Base-by-base conservation (phyloP, 1,284 basidiomycete genomes). In the Volvariella volvacea region DNA sequence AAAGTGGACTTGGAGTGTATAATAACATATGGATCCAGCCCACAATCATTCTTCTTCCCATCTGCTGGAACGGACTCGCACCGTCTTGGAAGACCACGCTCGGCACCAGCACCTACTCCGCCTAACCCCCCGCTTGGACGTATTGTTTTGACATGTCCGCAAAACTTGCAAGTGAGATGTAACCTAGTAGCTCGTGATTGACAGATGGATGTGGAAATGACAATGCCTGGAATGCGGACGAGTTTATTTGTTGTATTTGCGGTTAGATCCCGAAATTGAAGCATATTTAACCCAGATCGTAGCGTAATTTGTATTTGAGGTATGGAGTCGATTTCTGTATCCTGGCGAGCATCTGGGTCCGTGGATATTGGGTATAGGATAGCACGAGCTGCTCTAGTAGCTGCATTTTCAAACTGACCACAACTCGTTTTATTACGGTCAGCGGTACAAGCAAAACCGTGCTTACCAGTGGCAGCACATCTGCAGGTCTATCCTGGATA, bases 171-270 rank as follows among this genome's bases (percentile, higher is more conserved):
- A 65, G 93, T 91, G 21, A 99, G 75, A 55, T 91, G 84, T 9
- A 99, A 76, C 53, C 88, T 89, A 10, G 92, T 95, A 8, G 95
- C 93, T 21, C 95, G 83, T 1, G 94, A 92, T 0, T 93, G 89
- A 17, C 98, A 79, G 7, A 94, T 87, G 3, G 94, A 96, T 0
- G 96, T 88, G 31, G 94, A 95, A 61, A 99, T 97, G 59, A 99
- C 93, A 57, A 99, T 99, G 25, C 96, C 96, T 1, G 96, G 96
- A 34, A 99, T 80, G 50, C 96, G 87, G 28, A 99, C 95, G 34
- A 99, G 83, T 56, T 91, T 93, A 57, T 94, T 93, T 73, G 98
- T 89, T 21, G 88, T 93, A 54, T 94, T 80, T 3, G 96, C 95
- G 48, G 85, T 88, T 36, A 97, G 78, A 44, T 96, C 91, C 41